Evolutionary conservation across 176 grass and related monocot species (phyloP), one percentile per base, ranked within the genome.

Genomic region (Guadua angustifolia): DNA sequence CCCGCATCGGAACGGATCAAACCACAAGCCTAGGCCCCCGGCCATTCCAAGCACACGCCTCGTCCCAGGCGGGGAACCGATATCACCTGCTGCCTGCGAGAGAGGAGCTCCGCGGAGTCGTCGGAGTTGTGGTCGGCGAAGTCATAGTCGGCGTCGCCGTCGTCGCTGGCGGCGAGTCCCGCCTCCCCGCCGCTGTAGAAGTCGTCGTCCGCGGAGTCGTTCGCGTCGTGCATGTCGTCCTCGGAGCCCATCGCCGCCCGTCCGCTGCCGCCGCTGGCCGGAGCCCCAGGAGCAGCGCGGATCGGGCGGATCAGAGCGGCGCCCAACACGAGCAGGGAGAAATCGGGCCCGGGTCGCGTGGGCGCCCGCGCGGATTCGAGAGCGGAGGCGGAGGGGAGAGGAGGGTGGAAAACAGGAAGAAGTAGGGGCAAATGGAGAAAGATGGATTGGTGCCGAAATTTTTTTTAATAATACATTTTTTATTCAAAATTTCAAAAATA

Each of bases 161-260:
- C 97, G 35, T 99, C 97, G 75, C 94, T 95, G 45, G 82, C 93
- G 66, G 88, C 77, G 33, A 79, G 84, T 33, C 85, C 94, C 15
- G 93, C 85, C 73, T 99, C 89, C 72, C 92, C 93, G 61, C 93
- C 91, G 61, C 93, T 96, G 88, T 99, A 99, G 88, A 96, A 96
- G 46, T 96, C 93, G 61, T 97, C 89, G 5, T 86, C 91, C 40
- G 79, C 60, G 12, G 91, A 92, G 78, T 88, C 88, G 84, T 92
- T 94, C 5, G 97, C 97, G 66, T 96, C 97, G 74, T 94, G 93
- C 97, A 99, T 96, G 70, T 99, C 91, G 66, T 99, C 97, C 91
- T 99, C 93, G 65, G 97, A 94, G 74, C 94, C 91, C 97, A 99
- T 96, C 75, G 71, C 66, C 83, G 57, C 77, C 44, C 18, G 24